phyloP scores from a whole-genome alignment of 2,329 filamentous ascomycete species.

The Pseudogymnoascus sp. region DNA sequence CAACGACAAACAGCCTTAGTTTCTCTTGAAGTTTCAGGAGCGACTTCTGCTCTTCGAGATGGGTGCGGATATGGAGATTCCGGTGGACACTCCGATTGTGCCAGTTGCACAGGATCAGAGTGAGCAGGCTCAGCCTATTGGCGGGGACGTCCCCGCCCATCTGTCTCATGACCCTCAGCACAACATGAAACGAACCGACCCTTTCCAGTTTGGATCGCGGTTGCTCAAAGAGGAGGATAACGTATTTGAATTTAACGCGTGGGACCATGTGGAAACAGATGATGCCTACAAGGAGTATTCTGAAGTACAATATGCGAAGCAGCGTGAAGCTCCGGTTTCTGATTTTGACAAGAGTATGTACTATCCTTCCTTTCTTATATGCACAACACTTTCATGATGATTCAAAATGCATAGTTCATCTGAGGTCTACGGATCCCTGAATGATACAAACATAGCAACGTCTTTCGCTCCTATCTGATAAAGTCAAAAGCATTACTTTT shows the following conservation, averaged over 20 bases:
- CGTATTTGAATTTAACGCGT: conserved; percentile 96
- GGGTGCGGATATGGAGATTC: not conserved
- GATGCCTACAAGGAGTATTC: conserved; percentile 80
- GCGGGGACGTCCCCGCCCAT: conserved; percentile 17
- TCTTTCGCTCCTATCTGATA: conserved; percentile 72
- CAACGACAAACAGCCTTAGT: not conserved
- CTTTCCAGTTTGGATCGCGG: conserved; percentile 92
- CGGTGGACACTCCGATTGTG: not conserved
- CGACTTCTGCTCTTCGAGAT: not conserved
- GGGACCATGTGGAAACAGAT: conserved; percentile 96
- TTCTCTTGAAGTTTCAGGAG: conserved; percentile 5
- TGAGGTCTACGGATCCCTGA: conserved; percentile 46
- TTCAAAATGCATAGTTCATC: conserved; percentile 62
- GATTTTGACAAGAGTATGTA: conserved; percentile 81
- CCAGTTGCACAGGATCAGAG: not conserved
- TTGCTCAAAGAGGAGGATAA: conserved; percentile 76
- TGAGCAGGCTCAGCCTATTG: not conserved
- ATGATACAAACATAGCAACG: conserved; percentile 48
- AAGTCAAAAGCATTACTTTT: conserved; percentile 11
- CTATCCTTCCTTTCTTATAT: conserved; percentile 7
- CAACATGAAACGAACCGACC: conserved; percentile 81
- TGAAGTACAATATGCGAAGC: conserved; percentile 73
- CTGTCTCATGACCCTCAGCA: conserved; percentile 37
- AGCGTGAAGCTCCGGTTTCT: conserved; percentile 77
- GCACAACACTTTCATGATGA: conserved; percentile 38